Conservation (phyloP, 768 basidiomycete species). For the Lentinus brumalis region DNA sequence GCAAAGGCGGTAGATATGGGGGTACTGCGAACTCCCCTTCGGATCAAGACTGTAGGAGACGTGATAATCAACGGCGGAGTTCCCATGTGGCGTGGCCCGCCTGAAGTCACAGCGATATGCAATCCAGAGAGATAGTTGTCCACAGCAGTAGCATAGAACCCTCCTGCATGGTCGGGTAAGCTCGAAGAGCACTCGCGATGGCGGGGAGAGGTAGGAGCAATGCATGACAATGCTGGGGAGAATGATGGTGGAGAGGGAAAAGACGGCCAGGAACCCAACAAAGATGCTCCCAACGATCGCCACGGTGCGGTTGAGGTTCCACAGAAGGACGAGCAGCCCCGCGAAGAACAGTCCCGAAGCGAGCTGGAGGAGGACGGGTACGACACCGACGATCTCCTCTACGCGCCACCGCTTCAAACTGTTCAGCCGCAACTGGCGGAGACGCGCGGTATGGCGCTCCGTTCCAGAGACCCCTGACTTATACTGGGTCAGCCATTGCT, state of each 20-base stretch:
- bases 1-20: too few relatives aligned
- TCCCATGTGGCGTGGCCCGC: too few relatives aligned
- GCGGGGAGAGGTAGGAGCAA: too few relatives aligned
- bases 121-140: too few relatives aligned
- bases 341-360: slow-evolving; percentile 15
- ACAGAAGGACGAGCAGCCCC: slow-evolving; percentile 21
- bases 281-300: slow-evolving; percentile 5
- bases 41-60: too few relatives aligned
- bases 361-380: slow-evolving; percentile 15
- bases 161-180: too few relatives aligned
- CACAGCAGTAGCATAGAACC: too few relatives aligned
- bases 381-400: neutral
- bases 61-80: too few relatives aligned
- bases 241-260: slow-evolving; percentile 11
- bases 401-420: slow-evolving; percentile 22
- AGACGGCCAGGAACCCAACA: neutral
- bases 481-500: slow-evolving; percentile 19
- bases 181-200: too few relatives aligned
- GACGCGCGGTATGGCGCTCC: slow-evolving; percentile 13
- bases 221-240: neutral
- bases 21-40: too few relatives aligned
- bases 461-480: slow-evolving; percentile 12
- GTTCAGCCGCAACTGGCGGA: slow-evolving; percentile 22
- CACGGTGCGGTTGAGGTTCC: slow-evolving; percentile 14
- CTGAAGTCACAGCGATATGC: too few relatives aligned